Evolutionary conservation across 202 grass and related monocot genomes (phyloP).

Genomic region (Cymbopogon flexuosus): DNA sequence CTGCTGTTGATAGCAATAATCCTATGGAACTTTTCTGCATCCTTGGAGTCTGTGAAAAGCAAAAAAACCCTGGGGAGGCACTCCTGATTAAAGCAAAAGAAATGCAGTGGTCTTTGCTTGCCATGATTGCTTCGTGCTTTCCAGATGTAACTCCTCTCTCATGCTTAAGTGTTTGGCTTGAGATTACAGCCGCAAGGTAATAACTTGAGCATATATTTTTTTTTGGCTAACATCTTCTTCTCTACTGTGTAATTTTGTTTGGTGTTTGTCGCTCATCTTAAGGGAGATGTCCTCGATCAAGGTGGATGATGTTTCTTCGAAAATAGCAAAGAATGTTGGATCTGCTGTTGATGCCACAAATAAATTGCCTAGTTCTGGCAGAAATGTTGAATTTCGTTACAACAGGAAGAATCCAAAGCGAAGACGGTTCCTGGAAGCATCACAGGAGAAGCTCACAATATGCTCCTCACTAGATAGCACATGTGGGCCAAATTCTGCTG

Average conservation of each 20-base stretch:
- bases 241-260: slow-evolving; percentile 43
- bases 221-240: slow-evolving; percentile 23
- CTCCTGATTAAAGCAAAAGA: slow-evolving; percentile 81
- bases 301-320: slow-evolving; percentile 59
- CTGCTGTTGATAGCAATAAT: slow-evolving; percentile 41
- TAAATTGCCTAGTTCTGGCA: slow-evolving; percentile 55
- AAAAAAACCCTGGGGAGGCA: slow-evolving; percentile 81
- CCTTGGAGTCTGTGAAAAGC: slow-evolving; percentile 70
- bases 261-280: slow-evolving; percentile 22
- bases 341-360: slow-evolving; percentile 80
- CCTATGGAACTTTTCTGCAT: slow-evolving; percentile 81
- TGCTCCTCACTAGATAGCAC: slow-evolving; percentile 23
- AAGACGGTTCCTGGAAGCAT: slow-evolving; percentile 50
- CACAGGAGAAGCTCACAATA: slow-evolving; percentile 33
- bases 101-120: slow-evolving; percentile 82
- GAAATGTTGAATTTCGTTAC: slow-evolving; percentile 61
- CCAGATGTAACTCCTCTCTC: slow-evolving; percentile 68
- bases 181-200: slow-evolving; percentile 91
- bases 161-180: slow-evolving; percentile 87
- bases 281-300: slow-evolving; percentile 79
- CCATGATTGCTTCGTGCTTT: slow-evolving; percentile 94
- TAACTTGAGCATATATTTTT: slow-evolving; percentile 1
- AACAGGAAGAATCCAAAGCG: slow-evolving; percentile 90
- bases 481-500: slow-evolving; percentile 31
- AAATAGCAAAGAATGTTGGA: slow-evolving; percentile 73